Base-by-base conservation (phyloP, 352 stramenopile species). In the Globisporangium spiculum region DNA sequence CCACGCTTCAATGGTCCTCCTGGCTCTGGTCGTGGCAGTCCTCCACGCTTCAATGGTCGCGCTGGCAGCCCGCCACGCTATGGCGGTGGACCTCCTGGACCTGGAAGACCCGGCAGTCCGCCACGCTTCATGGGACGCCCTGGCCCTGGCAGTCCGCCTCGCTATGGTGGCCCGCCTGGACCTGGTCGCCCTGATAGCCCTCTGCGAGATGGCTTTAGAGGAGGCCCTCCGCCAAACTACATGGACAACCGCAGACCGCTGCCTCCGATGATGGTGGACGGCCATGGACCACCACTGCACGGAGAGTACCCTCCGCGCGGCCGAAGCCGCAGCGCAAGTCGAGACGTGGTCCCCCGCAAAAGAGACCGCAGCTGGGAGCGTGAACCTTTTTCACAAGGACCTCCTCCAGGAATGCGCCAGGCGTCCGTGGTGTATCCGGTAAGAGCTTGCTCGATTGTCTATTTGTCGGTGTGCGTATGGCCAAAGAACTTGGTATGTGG, bases 231-330 rank as follows among this genome's bases (percentile, higher is more conserved):
- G 1, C 50, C 58, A 62, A 36, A 68, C 48, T 59, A 68, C 59
- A 79, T 84, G 70, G 75, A 78, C 58, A 68, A 75, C 56, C 75
- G 71, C 60, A 70, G 78, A 12, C 72, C 63, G 14, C 69, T 66
- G 5, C 68, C 71, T 38, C 71, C 65, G 14, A 77, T 71, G 65
- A 77, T 68, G 65, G 80, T 72, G 67, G 76, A 71, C 58, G 71
- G 70, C 55, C 41, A 60, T 34, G 48, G 58, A 5, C 38, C 48
- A 20, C 36, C 41, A 20, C 64, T 10, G 14, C n/a, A 44, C 58
- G 48, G 70, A 1, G 56, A 46, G 2, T 70, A 63, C 2, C 70
- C 70, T 46, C 70, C 75, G 48, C 75, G 75, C 41, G 72, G 76
- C 32, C 64, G 68, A 24, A 75, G 69, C 34, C 79, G 75, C 26